Base-by-base conservation (phyloP, 148 eudicot genomes). In the Nyssa sinensis region DNA sequence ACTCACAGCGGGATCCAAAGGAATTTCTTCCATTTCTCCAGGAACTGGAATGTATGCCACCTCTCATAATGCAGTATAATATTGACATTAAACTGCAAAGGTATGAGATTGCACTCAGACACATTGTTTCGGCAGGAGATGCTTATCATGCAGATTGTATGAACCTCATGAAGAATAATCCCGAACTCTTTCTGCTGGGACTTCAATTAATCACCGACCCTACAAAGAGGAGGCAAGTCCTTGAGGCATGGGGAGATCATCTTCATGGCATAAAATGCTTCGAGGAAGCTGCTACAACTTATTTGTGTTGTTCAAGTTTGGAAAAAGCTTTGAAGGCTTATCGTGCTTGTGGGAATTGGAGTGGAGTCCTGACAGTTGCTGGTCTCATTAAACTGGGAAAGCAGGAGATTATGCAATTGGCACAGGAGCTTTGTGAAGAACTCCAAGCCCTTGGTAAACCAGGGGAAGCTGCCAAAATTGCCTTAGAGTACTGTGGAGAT, bases 181-280 rank as follows among this genome's bases (percentile, higher is more conserved):
- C 97, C 17, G 84, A 88, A 81, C 91, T 92, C 49, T 95, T 92
- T 64, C 93, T 93, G 16, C 78, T 84, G 29, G 96, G 93, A 61
- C 90, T 95, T 64, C 84, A 89, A 77, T 74, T 95, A 64, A 78
- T 88, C 37, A 65, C 71, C 70, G 96, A 90, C 78, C 76, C 84
- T 62, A 44, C 75, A 33, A 90, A 85, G 85, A 87, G 88, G 80
- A 79, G 24, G 47, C 81, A 85, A 78, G 83, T 95, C 76, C 87
- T 86, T 78, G 99, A 95, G 86, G 93, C 91, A 30, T 90, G 94
- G 99, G 99, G 97, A 39, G 99, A 95, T 87, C 86, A 92, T 83
- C 88, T 95, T 44, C 72, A 75, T 75, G 79, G 80, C 62, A 81
- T 82, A 71, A 95, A 92, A 89, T 77, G 86, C 83, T 92, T 86